These are phyloP conservation scores for Sequoiadendron giganteum DNA, from an alignment of 75 land plant genomes.

Conservation along the genomic window DNA sequence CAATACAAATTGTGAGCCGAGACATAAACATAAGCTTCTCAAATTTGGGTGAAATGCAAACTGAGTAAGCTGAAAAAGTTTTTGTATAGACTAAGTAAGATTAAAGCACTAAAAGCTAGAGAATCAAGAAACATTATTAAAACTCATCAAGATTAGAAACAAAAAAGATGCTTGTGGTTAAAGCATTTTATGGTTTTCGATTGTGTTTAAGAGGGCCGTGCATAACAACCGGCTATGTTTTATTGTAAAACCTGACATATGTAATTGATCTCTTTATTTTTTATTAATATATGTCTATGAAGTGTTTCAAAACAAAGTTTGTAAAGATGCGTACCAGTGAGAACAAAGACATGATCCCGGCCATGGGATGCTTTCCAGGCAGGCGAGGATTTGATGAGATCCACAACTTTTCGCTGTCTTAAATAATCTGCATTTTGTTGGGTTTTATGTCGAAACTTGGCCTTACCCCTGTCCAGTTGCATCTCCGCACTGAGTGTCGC, in stretches of 20 bases:
- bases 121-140: background rate
- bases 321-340: conserved; percentile 50
- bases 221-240: background rate
- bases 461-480: conserved; percentile 57
- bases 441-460: conserved; percentile 52
- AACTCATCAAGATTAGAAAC: background rate
- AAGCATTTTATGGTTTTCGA: too few relatives aligned
- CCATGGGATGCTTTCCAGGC: conserved; percentile 79
- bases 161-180: background rate
- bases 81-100: background rate
- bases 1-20: background rate
- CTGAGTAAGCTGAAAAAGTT: background rate
- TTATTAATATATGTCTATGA: too few relatives aligned
- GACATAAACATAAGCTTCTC: background rate
- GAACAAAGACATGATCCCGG: conserved; percentile 82
- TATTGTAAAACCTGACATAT: background rate
- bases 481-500: conserved; percentile 84
- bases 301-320: too few relatives aligned
- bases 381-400: conserved; percentile 44
- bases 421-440: conserved; percentile 68
- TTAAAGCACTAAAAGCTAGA: background rate
- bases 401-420: conserved; percentile 69
- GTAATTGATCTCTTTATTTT: too few relatives aligned
- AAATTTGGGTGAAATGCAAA: background rate
- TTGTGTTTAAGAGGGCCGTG: too few relatives aligned